These are phyloP conservation scores for Trichoderma sp. DNA, from an alignment of 2,329 filamentous ascomycete genomes.

Conservation along the genomic window DNA sequence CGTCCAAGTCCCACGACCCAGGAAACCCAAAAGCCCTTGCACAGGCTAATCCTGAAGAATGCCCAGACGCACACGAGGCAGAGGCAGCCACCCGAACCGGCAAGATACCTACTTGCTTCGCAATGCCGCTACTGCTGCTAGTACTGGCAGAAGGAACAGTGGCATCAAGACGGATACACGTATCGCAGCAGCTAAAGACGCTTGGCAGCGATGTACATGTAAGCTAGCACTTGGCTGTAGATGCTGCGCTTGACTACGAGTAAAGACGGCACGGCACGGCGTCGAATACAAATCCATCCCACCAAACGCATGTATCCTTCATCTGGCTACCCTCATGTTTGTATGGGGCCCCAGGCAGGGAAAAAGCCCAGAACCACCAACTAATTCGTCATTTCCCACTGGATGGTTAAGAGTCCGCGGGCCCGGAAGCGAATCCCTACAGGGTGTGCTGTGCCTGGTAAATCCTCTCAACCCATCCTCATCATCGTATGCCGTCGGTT, in stretches of 20 bases:
- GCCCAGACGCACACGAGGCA: not conserved
- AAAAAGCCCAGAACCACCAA: not conserved
- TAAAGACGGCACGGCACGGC: constrained; percentile 8
- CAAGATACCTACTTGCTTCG: not conserved
- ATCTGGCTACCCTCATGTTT: not conserved
- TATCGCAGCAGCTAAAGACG: not conserved
- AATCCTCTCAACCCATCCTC: not conserved
- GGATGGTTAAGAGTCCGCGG: not conserved
- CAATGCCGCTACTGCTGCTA: not conserved
- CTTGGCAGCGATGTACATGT: not conserved
- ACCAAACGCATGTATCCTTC: not conserved
- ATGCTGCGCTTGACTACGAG: not conserved
- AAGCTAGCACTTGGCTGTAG: not conserved
- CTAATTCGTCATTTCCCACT: not conserved
- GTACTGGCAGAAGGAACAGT: not conserved
- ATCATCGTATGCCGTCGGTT: not conserved
- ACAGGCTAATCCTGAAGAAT: not conserved
- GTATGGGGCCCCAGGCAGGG: not conserved
- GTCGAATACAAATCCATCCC: not conserved
- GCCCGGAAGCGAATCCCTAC: not conserved
- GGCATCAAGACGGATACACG: not conserved
- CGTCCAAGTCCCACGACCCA: not conserved
- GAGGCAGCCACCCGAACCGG: not conserved
- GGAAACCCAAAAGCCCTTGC: not conserved
- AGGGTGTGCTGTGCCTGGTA: not conserved